Evolutionary conservation across 805 yeast species (phyloP).

Genomic region (Cyberlindnera japonica): DNA sequence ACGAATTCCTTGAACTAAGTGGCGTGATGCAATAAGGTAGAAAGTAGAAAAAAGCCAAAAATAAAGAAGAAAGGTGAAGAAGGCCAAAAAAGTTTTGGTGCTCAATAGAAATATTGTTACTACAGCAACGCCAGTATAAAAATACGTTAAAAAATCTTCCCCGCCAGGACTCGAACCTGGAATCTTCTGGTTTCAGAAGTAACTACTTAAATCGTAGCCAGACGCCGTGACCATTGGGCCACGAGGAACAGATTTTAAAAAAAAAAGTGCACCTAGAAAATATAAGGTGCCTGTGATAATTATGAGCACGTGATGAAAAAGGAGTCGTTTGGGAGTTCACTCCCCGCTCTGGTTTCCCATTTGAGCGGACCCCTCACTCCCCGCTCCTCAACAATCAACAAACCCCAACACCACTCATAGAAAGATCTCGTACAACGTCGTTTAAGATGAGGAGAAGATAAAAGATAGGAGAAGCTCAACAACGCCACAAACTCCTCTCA

Average conservation of each 20-base stretch:
- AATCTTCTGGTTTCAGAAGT: conserved; percentile 36
- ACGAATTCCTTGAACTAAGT: no score
- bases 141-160: conserved; percentile 26
- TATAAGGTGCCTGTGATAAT: no score
- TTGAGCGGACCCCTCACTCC: neutral
- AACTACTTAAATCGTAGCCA: conserved; percentile 55
- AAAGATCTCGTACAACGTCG: neutral
- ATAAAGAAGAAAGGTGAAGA: no score
- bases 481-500: conserved; percentile 2
- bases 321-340: no score
- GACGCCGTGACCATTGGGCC: conserved; percentile 78
- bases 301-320: neutral
- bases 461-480: conserved; percentile 1
- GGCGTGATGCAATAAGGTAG: no score
- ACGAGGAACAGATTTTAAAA: conserved; percentile 49
- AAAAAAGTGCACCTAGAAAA: no score
- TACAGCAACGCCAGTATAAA: no score
- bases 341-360: neutral
- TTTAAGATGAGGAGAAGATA: conserved; percentile 4
- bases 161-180: conserved; percentile 36
- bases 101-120: neutral
- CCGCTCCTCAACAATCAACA: conserved; percentile 1
- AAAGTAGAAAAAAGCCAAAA: no score
- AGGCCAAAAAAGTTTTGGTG: neutral
- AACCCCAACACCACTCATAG: no score